These are phyloP conservation scores for Flammula alnicola DNA, from an alignment of 1,284 basidiomycete genomes.

Conservation along the genomic window DNA sequence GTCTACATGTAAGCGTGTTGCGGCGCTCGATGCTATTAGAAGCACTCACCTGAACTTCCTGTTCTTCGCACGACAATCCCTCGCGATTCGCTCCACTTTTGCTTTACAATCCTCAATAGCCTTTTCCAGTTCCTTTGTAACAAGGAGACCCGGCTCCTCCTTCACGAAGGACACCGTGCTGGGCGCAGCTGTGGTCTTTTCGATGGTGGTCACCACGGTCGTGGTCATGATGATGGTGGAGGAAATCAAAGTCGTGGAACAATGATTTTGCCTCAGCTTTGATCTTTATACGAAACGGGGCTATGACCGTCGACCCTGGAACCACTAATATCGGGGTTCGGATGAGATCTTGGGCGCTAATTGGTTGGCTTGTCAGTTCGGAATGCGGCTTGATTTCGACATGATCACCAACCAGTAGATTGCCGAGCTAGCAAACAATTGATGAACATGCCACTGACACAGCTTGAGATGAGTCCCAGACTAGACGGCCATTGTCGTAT, in stretches of 20 bases:
- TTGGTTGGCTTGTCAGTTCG: too few relatives aligned
- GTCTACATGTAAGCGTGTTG: not conserved
- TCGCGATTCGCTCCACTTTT: conserved; percentile 45
- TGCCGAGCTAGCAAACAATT: too few relatives aligned
- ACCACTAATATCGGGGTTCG: not conserved
- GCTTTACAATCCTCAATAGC: conserved; percentile 46
- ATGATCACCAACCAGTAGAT: too few relatives aligned
- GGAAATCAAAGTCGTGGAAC: not conserved
- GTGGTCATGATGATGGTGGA: conserved; percentile 8
- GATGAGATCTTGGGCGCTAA: conserved; percentile 1
- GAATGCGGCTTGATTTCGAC: too few relatives aligned
- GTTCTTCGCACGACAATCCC: conserved; percentile 44
- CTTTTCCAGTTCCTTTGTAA: conserved; percentile 50
- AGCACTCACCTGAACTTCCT: conserved; percentile 43
- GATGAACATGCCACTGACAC: too few relatives aligned
- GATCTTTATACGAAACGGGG: not conserved
- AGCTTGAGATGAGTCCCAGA: too few relatives aligned
- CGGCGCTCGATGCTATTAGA: not conserved
- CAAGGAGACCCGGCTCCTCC: conserved; percentile 38
- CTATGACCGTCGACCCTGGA: not conserved
- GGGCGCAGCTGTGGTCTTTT: conserved; percentile 13
- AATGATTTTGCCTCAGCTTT: not conserved
- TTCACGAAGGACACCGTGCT: conserved; percentile 26
- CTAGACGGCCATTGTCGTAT: too few relatives aligned
- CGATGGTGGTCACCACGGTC: conserved; percentile 11